Conservation (phyloP, 495 filamentous ascomycete genomes). For the Aspergillus nidulans region DNA sequence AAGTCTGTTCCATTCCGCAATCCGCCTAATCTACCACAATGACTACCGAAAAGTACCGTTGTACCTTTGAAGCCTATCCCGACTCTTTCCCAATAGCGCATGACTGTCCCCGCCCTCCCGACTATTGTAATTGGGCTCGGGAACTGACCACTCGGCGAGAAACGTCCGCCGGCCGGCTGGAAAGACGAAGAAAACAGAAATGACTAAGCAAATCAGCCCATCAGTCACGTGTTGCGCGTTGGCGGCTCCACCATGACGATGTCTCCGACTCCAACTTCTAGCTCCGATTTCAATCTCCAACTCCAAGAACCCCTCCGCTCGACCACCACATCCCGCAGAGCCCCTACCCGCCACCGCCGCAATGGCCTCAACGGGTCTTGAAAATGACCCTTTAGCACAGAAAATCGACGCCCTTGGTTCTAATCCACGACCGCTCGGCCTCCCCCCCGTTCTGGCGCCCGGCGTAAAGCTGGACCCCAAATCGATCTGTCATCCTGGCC, state of each 20-base stretch:
- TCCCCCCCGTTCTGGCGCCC: neutral
- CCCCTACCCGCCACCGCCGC: neutral
- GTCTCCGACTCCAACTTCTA: neutral
- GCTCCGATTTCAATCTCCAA: neutral
- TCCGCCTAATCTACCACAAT: no score
- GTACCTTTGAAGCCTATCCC: no score
- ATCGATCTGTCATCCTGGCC: conserved; percentile 16
- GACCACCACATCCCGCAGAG: neutral
- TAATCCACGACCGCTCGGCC: neutral
- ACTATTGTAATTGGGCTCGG: no score
- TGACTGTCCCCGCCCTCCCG: no score
- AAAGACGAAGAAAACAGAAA: no score
- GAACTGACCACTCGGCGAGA: no score
- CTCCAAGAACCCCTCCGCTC: neutral
- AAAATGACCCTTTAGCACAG: neutral
- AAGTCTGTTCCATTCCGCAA: no score
- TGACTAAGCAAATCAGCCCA: neutral
- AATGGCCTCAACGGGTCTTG: neutral
- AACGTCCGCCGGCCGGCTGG: no score
- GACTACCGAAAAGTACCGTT: no score
- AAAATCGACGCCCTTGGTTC: conserved; percentile 2
- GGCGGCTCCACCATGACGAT: no score
- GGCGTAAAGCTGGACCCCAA: conserved; percentile 1
- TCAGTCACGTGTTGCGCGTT: neutral
- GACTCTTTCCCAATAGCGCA: no score